Evolutionary conservation across 2,329 filamentous ascomycete genomes (phyloP), one percentile per base, ranked within the genome.

Genomic region (Xylariaceae sp.): DNA sequence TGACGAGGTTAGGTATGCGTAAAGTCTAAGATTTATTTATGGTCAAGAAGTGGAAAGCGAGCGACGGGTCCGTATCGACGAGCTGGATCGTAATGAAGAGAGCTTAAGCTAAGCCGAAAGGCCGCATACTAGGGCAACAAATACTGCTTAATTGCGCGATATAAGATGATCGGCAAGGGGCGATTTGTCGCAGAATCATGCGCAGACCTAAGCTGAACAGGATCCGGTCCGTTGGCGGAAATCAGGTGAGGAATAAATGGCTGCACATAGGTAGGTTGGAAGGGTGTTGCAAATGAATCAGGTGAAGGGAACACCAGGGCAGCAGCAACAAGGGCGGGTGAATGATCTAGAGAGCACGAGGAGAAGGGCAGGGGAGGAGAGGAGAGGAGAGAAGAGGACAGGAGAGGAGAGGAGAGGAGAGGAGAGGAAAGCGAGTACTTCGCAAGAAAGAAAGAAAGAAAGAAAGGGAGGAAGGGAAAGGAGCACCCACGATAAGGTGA

Each of bases 1-100:
- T 64, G 59, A 55, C 59, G 49, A 40, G 52, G 62, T 71, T 70
- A 70, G 67, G 62, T 48, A 52, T 62, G 32, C 14, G 5, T 37
- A 45, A 37, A 20, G 40, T 50, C 43, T 57, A 57, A 59, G n/a
- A 52, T 40, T 54, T 53, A 52, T 23, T 58, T 42, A 37, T 40
- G 48, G 40, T 32, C 40, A 52, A 41, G 51, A 50, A 44, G 50
- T 37, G 48, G 40, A 40, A 43, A 55, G 26, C 16, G 20, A 50
- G 47, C 40, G 45, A 57, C 44, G 48, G n/a, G 52, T 50, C 26
- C 48, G 52, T 54, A 55, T 37, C 32, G 56, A 43, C 42, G n/a
- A 40, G 47, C 29, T 48, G 23, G 45, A 45, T 53, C 48, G 44
- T 42, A 18, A 41, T 42, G 26, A 20, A 44, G 18, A 26, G 52